phyloP scores from a whole-genome alignment of 805 yeast genomes.

The Ogataea methylovora region DNA sequence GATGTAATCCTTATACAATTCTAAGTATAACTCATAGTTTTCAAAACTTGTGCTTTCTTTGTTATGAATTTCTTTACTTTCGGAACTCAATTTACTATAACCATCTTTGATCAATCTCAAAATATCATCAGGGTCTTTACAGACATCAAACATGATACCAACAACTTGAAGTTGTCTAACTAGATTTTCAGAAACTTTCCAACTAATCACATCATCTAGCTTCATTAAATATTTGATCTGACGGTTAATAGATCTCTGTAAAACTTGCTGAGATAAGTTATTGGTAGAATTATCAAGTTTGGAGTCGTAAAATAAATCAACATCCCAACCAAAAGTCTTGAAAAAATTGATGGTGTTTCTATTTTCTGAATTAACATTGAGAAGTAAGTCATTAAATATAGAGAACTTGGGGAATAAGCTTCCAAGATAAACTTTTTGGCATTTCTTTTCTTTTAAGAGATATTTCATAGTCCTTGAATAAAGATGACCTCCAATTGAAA shows the following conservation, averaged over 20 bases:
- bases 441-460: constrained; percentile 31
- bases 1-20: neutral
- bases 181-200: constrained; percentile 45
- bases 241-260: neutral
- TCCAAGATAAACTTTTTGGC: constrained; percentile 32
- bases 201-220: constrained; percentile 27
- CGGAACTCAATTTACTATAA: constrained; percentile 29
- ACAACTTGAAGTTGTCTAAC: constrained; percentile 46
- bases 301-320: constrained; percentile 26
- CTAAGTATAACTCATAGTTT: neutral
- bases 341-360: neutral
- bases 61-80: constrained; percentile 5
- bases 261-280: too few relatives aligned
- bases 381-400: neutral
- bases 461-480: constrained; percentile 43
- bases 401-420: constrained; percentile 31
- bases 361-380: neutral
- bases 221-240: constrained; percentile 27
- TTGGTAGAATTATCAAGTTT: too few relatives aligned
- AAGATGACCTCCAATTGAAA: constrained; percentile 29
- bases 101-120: constrained; percentile 19
- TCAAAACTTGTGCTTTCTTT: neutral
- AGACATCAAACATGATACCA: constrained; percentile 47
- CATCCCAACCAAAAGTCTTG: constrained; percentile 2
- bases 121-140: constrained; percentile 23